A percentile compares a stretch with the other conserved stretches of the same genome.
Conservation (phyloP, 73 alveolate species). For the Symbiodinium pilosum region DNA sequence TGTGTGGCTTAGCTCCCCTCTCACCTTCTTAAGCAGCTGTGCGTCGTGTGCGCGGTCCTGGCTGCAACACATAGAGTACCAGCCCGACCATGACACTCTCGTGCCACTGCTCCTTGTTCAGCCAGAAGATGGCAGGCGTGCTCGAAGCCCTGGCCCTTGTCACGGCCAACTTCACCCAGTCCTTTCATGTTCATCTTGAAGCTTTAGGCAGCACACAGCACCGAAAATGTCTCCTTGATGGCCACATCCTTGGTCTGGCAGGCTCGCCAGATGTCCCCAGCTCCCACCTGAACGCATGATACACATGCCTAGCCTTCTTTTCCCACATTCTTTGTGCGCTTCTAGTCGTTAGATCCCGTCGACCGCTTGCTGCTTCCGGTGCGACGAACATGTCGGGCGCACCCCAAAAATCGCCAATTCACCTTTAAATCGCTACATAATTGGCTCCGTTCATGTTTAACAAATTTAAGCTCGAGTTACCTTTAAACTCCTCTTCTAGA, state of each 20-base stretch:
- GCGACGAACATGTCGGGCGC: too few relatives aligned
- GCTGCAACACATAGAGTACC: not conserved
- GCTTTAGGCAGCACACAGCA: not conserved
- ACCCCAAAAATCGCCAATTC: too few relatives aligned
- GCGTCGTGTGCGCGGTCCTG: slow-evolving; percentile 36
- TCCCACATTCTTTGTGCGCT: too few relatives aligned
- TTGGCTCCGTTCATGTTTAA: too few relatives aligned
- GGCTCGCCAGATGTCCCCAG: slow-evolving; percentile 25
- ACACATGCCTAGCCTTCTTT: too few relatives aligned
- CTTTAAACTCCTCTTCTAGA: too few relatives aligned
- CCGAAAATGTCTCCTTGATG: not conserved
- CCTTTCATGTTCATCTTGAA: not conserved
- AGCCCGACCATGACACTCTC: not conserved
- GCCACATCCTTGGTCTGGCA: slow-evolving; percentile 48
- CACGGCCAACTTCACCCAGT: slow-evolving; percentile 46
- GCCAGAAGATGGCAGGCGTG: slow-evolving; percentile 34
- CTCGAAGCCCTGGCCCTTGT: slow-evolving; percentile 28
- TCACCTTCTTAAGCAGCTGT: not conserved
- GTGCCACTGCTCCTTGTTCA: slow-evolving; percentile 14
- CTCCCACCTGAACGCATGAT: slow-evolving; percentile 26
- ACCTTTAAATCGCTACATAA: too few relatives aligned
- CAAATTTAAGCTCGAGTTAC: too few relatives aligned
- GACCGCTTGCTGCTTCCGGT: too few relatives aligned
- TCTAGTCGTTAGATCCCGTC: too few relatives aligned
- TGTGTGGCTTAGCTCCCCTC: not conserved